These are phyloP conservation scores for Priceomyces melissophilus DNA, from an alignment of 805 yeast species.

Conservation along the genomic window DNA sequence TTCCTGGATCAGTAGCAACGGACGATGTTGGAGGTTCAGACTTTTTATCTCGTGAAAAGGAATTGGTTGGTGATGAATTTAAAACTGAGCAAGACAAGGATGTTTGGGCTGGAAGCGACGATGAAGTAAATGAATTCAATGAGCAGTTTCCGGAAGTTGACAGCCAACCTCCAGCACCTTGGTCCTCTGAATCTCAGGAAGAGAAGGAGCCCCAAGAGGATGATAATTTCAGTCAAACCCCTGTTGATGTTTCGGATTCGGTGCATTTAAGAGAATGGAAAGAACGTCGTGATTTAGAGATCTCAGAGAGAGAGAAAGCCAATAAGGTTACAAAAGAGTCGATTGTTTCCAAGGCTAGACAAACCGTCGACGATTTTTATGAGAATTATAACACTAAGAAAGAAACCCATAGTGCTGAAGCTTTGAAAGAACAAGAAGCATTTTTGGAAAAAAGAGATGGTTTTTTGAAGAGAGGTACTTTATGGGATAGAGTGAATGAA, in stretches of 20 bases:
- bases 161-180: conserved; percentile 19
- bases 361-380: conserved; percentile 86
- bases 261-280: conserved; percentile 67
- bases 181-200: conserved; percentile 5
- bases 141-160: conserved; percentile 62
- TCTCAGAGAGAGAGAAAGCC: conserved; percentile 72
- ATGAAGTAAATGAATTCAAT: conserved; percentile 56
- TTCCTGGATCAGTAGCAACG: conserved; percentile 25
- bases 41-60: conserved; percentile 66
- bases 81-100: conserved; percentile 60
- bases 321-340: conserved; percentile 61
- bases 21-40: conserved; percentile 45
- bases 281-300: conserved; percentile 73
- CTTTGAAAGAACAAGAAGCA: conserved; percentile 64
- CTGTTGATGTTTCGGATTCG: conserved; percentile 42
- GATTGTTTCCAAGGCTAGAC: conserved; percentile 70
- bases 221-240: conserved; percentile 13
- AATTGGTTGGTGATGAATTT: conserved; percentile 68
- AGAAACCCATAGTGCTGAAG: conserved; percentile 62
- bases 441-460: conserved; percentile 74
- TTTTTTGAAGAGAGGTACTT: conserved; percentile 45
- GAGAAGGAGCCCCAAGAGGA: conserved; percentile 37
- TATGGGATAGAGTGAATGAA: conserved; percentile 61
- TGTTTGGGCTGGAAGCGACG: conserved; percentile 37
- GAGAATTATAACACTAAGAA: conserved; percentile 84